A percentile compares a stretch with the other conserved stretches of the same genome.
phyloP scores from a whole-genome alignment of 2,329 filamentous ascomycete species.

The Epicoccum nigrum region DNA sequence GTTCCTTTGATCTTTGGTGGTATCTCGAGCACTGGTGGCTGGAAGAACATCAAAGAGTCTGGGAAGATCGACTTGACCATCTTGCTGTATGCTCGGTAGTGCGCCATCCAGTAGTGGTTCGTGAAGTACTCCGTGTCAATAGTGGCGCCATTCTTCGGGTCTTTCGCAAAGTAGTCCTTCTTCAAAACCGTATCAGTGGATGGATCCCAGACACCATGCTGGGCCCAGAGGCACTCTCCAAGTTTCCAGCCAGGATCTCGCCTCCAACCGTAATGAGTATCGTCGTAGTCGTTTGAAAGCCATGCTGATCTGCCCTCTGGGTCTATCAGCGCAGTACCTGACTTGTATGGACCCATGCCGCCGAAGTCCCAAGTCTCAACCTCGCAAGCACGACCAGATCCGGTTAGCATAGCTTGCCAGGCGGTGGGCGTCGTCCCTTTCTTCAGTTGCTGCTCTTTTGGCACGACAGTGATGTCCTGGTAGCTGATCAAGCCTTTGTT shows the following conservation, averaged over 20 bases:
- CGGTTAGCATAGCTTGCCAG: constrained; percentile 91
- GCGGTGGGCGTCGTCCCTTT: constrained; percentile 93
- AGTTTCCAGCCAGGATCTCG: constrained; percentile 87
- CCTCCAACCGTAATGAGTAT: constrained; percentile 87
- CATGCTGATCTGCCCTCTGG: constrained; percentile 85
- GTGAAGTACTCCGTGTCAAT: constrained; percentile 87
- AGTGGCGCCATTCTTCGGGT: constrained; percentile 73
- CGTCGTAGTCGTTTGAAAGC: constrained; percentile 82
- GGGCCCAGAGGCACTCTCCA: constrained; percentile 95
- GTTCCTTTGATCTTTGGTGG: constrained; percentile 88
- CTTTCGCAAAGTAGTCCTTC: constrained; percentile 86
- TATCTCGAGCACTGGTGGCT: constrained; percentile 89
- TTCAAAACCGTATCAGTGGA: constrained; percentile 74
- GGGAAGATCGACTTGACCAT: constrained; percentile 78
- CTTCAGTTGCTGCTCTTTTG: constrained; percentile 85
- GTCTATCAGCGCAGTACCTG: constrained; percentile 81
- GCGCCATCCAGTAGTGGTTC: constrained; percentile 88
- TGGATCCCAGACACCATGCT: constrained; percentile 94
- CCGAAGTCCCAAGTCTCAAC: constrained; percentile 94
- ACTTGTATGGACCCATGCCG: constrained; percentile 88
- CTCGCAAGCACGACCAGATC: constrained; percentile 89
- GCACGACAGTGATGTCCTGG: constrained; percentile 79
- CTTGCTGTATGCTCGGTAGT: constrained; percentile 77
- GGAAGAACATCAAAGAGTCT: constrained; percentile 84
- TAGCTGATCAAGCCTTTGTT: constrained; percentile 87